Conservation (phyloP, 2,329 filamentous ascomycete genomes). For the Xylaria arbuscula region DNA sequence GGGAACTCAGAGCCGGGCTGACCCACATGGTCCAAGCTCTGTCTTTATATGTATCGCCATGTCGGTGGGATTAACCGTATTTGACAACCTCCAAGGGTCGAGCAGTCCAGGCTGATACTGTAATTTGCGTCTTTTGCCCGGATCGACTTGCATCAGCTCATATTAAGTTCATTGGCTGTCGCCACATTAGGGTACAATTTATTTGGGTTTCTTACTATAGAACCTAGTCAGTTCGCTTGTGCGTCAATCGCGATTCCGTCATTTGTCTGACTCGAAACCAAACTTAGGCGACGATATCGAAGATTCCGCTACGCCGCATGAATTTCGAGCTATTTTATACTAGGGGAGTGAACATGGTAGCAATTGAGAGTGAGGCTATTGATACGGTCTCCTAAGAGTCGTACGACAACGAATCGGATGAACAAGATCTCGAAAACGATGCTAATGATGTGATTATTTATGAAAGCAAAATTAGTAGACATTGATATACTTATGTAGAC, state of each 20-base stretch:
- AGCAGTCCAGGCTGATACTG: background rate
- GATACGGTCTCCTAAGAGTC: conserved; percentile 3
- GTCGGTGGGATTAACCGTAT: background rate
- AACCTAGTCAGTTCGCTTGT: background rate
- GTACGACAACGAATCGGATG: background rate
- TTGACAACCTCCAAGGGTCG: no score
- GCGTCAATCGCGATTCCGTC: conserved; percentile 21
- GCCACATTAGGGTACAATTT: background rate
- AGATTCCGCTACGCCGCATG: background rate
- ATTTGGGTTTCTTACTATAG: background rate
- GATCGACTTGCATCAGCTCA: conserved; percentile 13
- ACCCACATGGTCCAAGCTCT: conserved; percentile 32
- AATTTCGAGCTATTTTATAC: background rate
- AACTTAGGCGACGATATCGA: conserved; percentile 6
- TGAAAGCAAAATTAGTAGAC: conserved; percentile 5
- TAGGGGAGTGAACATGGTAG: background rate
- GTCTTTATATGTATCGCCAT: background rate
- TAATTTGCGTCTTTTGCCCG: conserved; percentile 26
- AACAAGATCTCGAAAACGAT: background rate
- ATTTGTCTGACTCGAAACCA: conserved; percentile 30
- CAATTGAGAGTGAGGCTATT: background rate
- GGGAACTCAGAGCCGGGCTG: conserved; percentile 32
- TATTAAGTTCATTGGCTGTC: background rate
- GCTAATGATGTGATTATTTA: background rate
- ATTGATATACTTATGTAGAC: background rate